Base-by-base conservation (phyloP, 352 stramenopile species). In the Phytophthora sansomeana region DNA sequence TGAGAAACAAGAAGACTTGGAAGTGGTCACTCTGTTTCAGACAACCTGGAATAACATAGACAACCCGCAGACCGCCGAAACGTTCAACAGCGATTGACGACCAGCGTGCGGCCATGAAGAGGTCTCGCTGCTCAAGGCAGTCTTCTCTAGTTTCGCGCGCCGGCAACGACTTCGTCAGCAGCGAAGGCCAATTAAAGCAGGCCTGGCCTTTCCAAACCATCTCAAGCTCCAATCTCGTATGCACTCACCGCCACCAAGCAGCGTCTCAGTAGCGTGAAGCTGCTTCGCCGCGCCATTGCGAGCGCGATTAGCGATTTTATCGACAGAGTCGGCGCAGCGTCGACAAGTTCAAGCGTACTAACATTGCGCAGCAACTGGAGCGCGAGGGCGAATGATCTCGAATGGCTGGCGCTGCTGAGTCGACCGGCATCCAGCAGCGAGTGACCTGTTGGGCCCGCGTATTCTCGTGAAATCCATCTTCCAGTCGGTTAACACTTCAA, bases 401-500 rank as follows among this genome's bases (percentile, higher is more conserved):
- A 47, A 47, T 28, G 38, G 38, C 14, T 44, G 38, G n/a, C n/a
- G n/a, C 30, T 10, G 30, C 2, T 11, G 21, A 54, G 49, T 33
- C 17, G 49, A n/a, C n/a, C n/a, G n/a, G 21, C 49, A 57, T 57
- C 49, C 19, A 17, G 32, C 13, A 44, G 51, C 39, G 42, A 61
- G 50, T 55, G 39, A 51, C 38, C 29, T 26, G 11, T 28, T 51
- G 57, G 21, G 36, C 17, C 38, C 28, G 19, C 11, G 57, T 54
- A 65, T 58, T 65, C 57, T 21, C n/a, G 41, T 72, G 63, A 59
- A 66, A 61, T 55, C 50, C 63, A 58, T 57, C 17, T 32, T 67
- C 35, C n/a, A 33, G 38, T 44, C 19, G 38, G 35, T 44, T 36
- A 17, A 55, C 47, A 71, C 48, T 71, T 71, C 56, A 71, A 71